These are phyloP conservation scores for Ambispora gerdemannii DNA, from an alignment of 192 early-diverging fungal species.

Conservation along the genomic window DNA sequence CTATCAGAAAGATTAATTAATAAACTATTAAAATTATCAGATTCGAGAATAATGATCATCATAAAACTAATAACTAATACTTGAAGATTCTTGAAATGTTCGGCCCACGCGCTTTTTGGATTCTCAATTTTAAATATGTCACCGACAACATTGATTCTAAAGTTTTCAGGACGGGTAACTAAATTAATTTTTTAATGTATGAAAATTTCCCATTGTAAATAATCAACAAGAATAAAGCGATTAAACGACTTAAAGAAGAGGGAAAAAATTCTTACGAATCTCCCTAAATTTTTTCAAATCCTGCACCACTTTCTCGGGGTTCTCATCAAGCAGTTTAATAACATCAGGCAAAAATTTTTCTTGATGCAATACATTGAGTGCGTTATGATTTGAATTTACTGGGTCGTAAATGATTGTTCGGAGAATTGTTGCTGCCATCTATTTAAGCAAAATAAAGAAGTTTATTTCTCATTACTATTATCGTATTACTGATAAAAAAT, in stretches of 20 bases:
- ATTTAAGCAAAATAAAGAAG: constrained; percentile 1
- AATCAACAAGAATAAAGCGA: background rate
- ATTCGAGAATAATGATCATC: background rate
- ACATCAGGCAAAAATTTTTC: constrained; percentile 48
- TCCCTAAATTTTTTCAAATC: constrained; percentile 47
- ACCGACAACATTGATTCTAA: constrained; percentile 53
- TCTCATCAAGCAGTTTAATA: constrained; percentile 41
- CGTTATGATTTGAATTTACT: constrained; percentile 46
- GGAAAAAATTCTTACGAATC: constrained; percentile 53
- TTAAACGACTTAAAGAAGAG: too few relatives aligned
- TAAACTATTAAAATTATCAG: background rate
- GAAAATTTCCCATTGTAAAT: too few relatives aligned
- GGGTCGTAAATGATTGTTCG: constrained; percentile 42
- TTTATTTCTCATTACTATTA: too few relatives aligned
- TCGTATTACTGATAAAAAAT: background rate
- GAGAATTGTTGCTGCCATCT: constrained; percentile 49
- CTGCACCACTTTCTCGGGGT: constrained; percentile 44
- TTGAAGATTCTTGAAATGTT: constrained; percentile 34
- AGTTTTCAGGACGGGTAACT: constrained; percentile 50
- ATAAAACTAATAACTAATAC: background rate
- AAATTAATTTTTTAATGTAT: background rate
- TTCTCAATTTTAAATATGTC: constrained; percentile 47
- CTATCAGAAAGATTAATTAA: background rate
- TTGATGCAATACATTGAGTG: constrained; percentile 47
- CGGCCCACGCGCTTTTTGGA: constrained; percentile 44